Conservation (phyloP, 2,329 filamentous ascomycete genomes). For the Lasiodiplodia sp. region DNA sequence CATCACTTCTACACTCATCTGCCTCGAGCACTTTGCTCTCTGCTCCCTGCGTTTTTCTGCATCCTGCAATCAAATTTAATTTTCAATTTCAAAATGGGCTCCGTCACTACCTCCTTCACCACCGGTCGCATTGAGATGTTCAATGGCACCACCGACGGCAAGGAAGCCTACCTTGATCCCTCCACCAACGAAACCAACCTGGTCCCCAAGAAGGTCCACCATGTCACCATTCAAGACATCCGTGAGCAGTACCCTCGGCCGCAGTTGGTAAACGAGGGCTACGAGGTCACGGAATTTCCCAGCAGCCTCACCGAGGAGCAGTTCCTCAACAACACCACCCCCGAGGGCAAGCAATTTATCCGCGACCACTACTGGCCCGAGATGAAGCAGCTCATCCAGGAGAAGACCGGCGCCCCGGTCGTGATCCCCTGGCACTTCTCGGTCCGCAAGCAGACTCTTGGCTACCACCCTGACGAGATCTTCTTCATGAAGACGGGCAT, state of each 20-base stretch:
- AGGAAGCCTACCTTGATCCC: constrained; percentile 4
- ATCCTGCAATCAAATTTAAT: no score
- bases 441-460: constrained; percentile 2
- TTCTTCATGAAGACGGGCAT: constrained; percentile 16
- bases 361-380: constrained; percentile 9
- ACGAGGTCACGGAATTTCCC: background rate
- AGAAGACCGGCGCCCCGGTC: background rate
- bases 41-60: no score
- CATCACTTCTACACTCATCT: no score
- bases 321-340: background rate
- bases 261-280: background rate
- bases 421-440: background rate
- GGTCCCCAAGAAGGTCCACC: no score
- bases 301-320: constrained; percentile 3
- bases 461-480: constrained; percentile 7
- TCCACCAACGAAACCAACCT: background rate
- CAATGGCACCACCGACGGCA: constrained; percentile 6
- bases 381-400: background rate
- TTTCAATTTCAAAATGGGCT: background rate
- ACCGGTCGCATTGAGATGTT: constrained; percentile 10
- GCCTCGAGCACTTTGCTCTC: no score
- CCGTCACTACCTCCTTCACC: background rate
- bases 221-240: no score
- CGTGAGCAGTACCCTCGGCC: no score
- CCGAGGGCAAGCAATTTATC: constrained; percentile 10